phyloP scores from a whole-genome alignment of 257 asterid genomes.

The Solanum ossicruentum region DNA sequence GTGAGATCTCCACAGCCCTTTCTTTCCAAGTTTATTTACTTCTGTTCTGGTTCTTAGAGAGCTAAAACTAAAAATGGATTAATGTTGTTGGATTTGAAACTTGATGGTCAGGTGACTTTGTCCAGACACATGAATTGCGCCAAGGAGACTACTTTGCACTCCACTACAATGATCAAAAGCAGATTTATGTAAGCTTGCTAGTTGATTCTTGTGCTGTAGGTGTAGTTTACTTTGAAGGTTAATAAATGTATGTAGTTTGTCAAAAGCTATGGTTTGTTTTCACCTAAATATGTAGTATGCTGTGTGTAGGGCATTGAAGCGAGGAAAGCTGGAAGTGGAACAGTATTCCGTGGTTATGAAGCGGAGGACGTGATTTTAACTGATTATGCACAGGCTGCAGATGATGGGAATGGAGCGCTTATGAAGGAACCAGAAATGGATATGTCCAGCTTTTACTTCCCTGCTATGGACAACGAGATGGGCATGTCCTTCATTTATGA shows the following conservation, averaged over 20 bases:
- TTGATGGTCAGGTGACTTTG: slow-evolving; percentile 18
- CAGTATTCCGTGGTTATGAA: neutral
- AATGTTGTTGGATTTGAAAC: neutral
- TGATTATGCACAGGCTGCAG: slow-evolving; percentile 3
- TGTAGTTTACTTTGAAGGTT: neutral
- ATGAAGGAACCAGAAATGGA: neutral
- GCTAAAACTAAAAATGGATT: neutral
- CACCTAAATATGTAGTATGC: neutral
- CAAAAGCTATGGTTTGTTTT: neutral
- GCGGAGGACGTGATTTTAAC: slow-evolving; percentile 2
- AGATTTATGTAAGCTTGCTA: slow-evolving; percentile 11
- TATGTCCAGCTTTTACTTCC: slow-evolving; percentile 3
- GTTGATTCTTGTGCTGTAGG: neutral
- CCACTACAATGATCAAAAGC: slow-evolving; percentile 17
- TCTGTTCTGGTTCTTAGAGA: neutral
- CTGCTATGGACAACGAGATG: slow-evolving; percentile 10
- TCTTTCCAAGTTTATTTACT: neutral
- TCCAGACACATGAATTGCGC: slow-evolving; percentile 17
- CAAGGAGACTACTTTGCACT: slow-evolving; percentile 23
- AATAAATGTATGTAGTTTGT: neutral
- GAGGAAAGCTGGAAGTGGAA: slow-evolving; percentile 7
- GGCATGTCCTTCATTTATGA: slow-evolving; percentile 22
- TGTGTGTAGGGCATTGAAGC: slow-evolving; percentile 28
- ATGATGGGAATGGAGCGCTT: neutral
- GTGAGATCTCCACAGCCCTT: slow-evolving; percentile 1